Evolutionary conservation across 352 stramenopile genomes (phyloP), one percentile per base, ranked within the genome.

Genomic region (Globisporangium nunn): DNA sequence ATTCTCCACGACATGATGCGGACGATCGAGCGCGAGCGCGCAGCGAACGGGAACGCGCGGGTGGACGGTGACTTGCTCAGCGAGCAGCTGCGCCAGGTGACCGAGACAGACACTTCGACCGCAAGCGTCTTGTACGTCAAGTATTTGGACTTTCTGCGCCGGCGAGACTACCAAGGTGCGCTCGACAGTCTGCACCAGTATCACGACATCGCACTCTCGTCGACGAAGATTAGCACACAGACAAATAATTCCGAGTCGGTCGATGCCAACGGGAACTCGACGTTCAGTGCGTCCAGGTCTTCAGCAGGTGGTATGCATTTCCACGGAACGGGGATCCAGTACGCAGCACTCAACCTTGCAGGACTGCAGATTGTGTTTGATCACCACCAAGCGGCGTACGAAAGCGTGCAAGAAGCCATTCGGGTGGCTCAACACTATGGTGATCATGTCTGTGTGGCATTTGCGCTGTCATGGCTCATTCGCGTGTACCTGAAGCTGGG

Each of bases 131-230:
- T 88, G n/a, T 98, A 95, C 59, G 78, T 91, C 18, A 69, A 76
- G 37, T 98, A 96, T 63, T 62, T 97, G 31, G 85, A 90, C 43
- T 93, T 76, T 47, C 66, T 98, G 12, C 68, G 81, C 47, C 61
- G 82, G 30, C 77, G 82, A 39, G 84, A 98, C 57, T 95, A 95
- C 57, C 78, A 89, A 40, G 73, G 71, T 15, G 91, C 93, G 23
- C 62, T 98, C 4, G 86, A 97, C 56, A 84, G 75, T 30, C 73
- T 98, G n/a, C 91, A 98, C 59, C 75, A 87, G 55, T 98, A 98
- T 61, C 95, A 98, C 70, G 93, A 98, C 56, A 83, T 96, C 54
- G 75, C 85, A 8, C 87, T 96, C 35, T 78, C 90, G 33, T 58
- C 71, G 10, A 52, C 53, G 11, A 63, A 52, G 35, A 48, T 23